Base-by-base conservation (phyloP, 257 asterid species). In the Lantana camara region DNA sequence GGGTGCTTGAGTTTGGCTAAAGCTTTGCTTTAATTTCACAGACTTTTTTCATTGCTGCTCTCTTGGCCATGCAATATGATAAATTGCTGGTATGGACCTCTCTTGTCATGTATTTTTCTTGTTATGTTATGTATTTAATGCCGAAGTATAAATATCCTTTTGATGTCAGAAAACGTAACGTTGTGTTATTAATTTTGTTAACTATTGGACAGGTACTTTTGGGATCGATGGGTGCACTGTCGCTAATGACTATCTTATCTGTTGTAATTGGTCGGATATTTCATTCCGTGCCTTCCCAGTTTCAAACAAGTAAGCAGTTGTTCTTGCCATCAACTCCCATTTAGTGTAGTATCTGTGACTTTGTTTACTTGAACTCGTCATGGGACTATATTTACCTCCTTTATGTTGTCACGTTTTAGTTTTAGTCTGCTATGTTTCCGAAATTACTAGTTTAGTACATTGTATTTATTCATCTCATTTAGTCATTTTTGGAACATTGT, bases 201-300 rank as follows among this genome's bases (percentile, higher is more conserved):
- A 63, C 64, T 44, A 16, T n/a, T 77, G 72, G 19, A 3, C 83
- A 90, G 99, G 99, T 90, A 24, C 99, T 94, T 79, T 48, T 94
- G 67, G 99, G 99, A 65, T 94, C 99, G 37, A 88, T 94, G 91
- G 99, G 89, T 52, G 99, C 99, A 49, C 82, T 94, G 21, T 88
- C 99, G 15, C 95, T 94, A 29, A 94, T 94, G 97, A 78, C 96
- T 5, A 65, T 90, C 70, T 79, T 94, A 13, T 94, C 99, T 11
- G 97, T 94, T 67, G 30, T 90, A 69, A 88, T 94, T 34, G 99
- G 99, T 48, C 77, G 85, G 35, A 80, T 90, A 79, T 94, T 94
- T 73, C 90, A 94, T 68, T 86, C 95, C 0, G 97, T 94, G 44
- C 99, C 99, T 27, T 88, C 97, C 77, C 99, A 88, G 64, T 94